Evolutionary conservation across 2,329 filamentous ascomycete species (phyloP).

Genomic region (Penicillium sp.): DNA sequence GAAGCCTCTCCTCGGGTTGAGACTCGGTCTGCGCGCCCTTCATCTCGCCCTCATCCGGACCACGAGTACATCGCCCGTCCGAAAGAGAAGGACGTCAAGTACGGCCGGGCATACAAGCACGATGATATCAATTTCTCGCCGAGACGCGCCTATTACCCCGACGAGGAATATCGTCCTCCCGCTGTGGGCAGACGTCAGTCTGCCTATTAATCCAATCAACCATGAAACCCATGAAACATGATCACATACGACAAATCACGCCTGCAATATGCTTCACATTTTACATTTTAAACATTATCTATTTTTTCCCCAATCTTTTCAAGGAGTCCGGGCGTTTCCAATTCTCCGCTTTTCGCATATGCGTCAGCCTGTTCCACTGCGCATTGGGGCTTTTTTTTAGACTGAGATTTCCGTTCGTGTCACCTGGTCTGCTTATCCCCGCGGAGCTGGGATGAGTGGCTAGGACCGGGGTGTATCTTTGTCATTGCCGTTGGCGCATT

Average conservation of each 20-base stretch:
- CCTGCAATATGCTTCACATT: not conserved
- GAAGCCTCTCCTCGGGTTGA: conserved; percentile 28
- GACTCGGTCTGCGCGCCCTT: conserved; percentile 24
- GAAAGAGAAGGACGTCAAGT: conserved; percentile 32
- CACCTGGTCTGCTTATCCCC: conserved; percentile 9
- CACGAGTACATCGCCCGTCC: conserved; percentile 24
- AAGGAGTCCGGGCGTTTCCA: conserved; percentile 1
- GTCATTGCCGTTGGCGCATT: conserved; percentile 15
- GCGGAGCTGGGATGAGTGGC: not conserved
- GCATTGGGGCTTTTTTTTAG: conserved; percentile 16
- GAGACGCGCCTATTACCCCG: conserved; percentile 22
- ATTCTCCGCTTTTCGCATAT: conserved; percentile 10
- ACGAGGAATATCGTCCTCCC: conserved; percentile 19
- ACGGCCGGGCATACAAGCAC: conserved; percentile 28
- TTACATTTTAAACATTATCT: not conserved
- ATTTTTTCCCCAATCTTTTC: not conserved
- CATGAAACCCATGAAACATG: conserved; percentile 3
- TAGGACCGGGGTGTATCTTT: conserved; percentile 7
- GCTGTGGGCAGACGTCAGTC: conserved; percentile 30
- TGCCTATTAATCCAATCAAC: conserved; percentile 19
- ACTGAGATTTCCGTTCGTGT: conserved; percentile 7
- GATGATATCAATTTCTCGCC: conserved; percentile 24
- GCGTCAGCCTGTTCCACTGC: conserved; percentile 1
- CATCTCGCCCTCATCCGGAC: conserved; percentile 23
- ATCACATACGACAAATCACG: conserved; percentile 2